Percentiles rank a stretch among this genome's conserved stretches.
Evolutionary conservation across 139 green algal species (phyloP).

Genomic region (Parachlorella kessleri): DNA sequence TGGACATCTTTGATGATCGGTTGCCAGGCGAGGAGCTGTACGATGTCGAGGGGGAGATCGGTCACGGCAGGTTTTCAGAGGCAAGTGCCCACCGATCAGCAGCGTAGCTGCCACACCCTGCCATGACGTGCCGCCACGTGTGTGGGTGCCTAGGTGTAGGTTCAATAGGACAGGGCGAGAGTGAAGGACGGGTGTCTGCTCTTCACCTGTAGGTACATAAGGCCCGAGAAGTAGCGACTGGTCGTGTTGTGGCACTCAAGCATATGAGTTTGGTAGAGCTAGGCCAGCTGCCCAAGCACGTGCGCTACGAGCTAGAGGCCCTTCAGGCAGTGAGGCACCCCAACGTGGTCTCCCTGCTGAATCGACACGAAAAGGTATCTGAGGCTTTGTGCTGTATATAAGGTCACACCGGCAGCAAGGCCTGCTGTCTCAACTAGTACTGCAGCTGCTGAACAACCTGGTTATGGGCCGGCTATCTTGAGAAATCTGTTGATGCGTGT

Average conservation of each 20-base stretch:
- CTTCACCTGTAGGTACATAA: slow-evolving; percentile 26
- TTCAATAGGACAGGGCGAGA: not conserved
- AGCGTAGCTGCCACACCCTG: too few relatives aligned
- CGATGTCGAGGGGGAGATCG: slow-evolving; percentile 28
- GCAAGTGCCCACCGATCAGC: too few relatives aligned
- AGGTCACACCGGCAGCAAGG: too few relatives aligned
- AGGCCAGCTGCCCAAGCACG: slow-evolving; percentile 5
- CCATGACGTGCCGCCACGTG: too few relatives aligned
- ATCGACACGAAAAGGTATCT: slow-evolving; percentile 6
- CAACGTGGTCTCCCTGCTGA: slow-evolving; percentile 11
- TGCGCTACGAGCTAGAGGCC: slow-evolving; percentile 21
- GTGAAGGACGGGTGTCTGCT: not conserved
- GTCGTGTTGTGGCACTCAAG: slow-evolving; percentile 29
- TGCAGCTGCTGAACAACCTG: too few relatives aligned
- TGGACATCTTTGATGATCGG: slow-evolving; percentile 6
- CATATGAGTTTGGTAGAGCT: slow-evolving; percentile 22
- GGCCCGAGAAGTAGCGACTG: not conserved
- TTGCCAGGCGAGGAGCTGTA: slow-evolving; percentile 27
- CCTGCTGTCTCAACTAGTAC: too few relatives aligned
- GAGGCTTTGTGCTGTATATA: too few relatives aligned
- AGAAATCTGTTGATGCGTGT: too few relatives aligned
- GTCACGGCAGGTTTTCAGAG: slow-evolving; percentile 41
- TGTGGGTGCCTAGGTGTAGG: not conserved
- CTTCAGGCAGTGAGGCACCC: slow-evolving; percentile 20
- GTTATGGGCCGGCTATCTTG: too few relatives aligned